phyloP scores from a whole-genome alignment of 768 basidiomycete genomes.

The Suillus decipiens region DNA sequence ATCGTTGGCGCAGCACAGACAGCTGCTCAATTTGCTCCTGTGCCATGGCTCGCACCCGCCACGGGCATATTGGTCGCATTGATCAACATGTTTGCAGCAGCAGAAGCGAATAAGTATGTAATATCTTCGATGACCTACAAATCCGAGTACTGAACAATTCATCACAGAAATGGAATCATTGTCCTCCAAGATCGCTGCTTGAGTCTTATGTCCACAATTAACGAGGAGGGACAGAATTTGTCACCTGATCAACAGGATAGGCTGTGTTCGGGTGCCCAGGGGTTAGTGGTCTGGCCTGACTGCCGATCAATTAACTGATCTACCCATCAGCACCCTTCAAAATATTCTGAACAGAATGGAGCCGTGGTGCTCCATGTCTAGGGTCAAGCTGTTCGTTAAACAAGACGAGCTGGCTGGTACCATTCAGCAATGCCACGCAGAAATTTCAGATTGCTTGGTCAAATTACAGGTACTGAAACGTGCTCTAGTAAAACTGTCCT shows the following conservation, averaged over 20 bases:
- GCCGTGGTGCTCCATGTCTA: slow-evolving; percentile 43
- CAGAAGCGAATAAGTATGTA: slow-evolving; percentile 47
- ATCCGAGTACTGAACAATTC: slow-evolving; percentile 5
- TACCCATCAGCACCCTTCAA: slow-evolving; percentile 28
- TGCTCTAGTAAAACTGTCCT: slow-evolving; percentile 13
- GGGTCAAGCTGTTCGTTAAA: slow-evolving; percentile 44
- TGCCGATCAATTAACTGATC: slow-evolving; percentile 1
- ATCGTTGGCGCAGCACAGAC: slow-evolving; percentile 39
- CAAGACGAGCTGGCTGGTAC: slow-evolving; percentile 45
- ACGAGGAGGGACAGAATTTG: slow-evolving; percentile 33
- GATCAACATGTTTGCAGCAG: slow-evolving; percentile 48
- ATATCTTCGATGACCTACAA: neutral
- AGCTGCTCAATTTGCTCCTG: slow-evolving; percentile 46
- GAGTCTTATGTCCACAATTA: slow-evolving; percentile 41
- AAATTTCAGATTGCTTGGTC: slow-evolving; percentile 47
- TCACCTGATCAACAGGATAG: slow-evolving; percentile 32
- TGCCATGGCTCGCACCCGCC: slow-evolving; percentile 48
- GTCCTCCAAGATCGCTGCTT: slow-evolving; percentile 51
- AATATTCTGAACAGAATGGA: slow-evolving; percentile 43
- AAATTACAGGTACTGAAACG: slow-evolving; percentile 45
- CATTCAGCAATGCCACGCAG: slow-evolving; percentile 47
- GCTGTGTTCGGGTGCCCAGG: slow-evolving; percentile 35
- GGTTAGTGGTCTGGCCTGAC: slow-evolving; percentile 24
- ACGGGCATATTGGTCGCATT: slow-evolving; percentile 45
- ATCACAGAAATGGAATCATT: slow-evolving; percentile 40